Percentiles rank a stretch among this genome's conserved stretches.
Conservation (phyloP, 805 yeast species). For the Ogataea pignaliae region DNA sequence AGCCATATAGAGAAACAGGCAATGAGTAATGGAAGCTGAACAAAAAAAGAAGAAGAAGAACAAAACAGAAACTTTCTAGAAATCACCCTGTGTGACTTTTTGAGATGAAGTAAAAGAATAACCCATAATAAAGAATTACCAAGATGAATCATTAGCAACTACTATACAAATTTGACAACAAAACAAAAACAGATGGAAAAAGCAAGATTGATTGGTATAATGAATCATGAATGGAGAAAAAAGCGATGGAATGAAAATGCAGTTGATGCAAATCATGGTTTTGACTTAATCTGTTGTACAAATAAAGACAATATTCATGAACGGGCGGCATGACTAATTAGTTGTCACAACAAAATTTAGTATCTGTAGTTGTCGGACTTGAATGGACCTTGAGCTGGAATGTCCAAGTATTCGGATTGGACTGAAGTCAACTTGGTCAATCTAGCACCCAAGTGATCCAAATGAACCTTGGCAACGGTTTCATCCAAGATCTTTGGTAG, state of each 20-base stretch:
- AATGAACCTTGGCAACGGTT: conserved; percentile 96
- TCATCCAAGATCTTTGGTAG: conserved; percentile 98
- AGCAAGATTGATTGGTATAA: background rate
- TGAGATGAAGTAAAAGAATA: background rate
- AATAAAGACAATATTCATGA: background rate
- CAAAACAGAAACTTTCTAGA: too few species aligned
- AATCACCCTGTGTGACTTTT: background rate
- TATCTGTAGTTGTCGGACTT: conserved; percentile 98
- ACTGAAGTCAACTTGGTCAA: conserved; percentile 69
- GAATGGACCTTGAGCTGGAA: conserved; percentile 93
- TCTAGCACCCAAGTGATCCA: conserved; percentile 88
- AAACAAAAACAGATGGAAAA: background rate
- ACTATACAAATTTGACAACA: conserved; percentile 8
- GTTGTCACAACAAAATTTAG: conserved; percentile 36
- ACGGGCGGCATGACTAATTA: background rate
- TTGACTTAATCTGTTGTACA: background rate
- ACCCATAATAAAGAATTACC: conserved; percentile 7
- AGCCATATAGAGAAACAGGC: too few species aligned
- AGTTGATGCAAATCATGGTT: conserved; percentile 28
- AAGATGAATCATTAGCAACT: conserved; percentile 5
- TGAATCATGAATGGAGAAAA: background rate
- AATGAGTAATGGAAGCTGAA: too few species aligned
- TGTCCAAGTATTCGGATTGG: conserved; percentile 92
- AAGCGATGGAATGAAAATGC: conserved; percentile 16
- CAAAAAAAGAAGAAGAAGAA: too few species aligned